Conservation (phyloP, 768 basidiomycete genomes). For the Pseudohyphozyma bogoriensis region DNA sequence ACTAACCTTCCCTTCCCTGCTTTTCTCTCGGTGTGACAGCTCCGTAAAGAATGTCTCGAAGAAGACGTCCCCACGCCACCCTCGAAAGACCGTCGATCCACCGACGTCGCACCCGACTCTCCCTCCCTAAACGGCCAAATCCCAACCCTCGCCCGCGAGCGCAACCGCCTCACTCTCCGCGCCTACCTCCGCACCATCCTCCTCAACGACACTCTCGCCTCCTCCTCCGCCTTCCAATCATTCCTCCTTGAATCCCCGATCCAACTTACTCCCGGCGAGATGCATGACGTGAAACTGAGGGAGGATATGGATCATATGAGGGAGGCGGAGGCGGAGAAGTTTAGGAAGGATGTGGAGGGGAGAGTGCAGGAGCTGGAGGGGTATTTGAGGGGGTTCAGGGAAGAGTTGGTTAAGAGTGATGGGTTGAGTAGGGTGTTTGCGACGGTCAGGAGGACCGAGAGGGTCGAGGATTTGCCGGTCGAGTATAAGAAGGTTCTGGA, state of each 20-base stretch:
- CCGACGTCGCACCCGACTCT: constrained; percentile 26
- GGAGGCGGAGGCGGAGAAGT: constrained; percentile 75
- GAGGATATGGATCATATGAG: constrained; percentile 81
- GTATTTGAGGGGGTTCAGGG: constrained; percentile 77
- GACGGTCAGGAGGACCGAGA: constrained; percentile 68
- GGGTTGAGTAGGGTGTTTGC: constrained; percentile 82
- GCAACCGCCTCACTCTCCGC: constrained; percentile 86
- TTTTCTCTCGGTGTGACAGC: too few species aligned
- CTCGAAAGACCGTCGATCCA: constrained; percentile 59
- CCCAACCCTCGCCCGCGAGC: constrained; percentile 56
- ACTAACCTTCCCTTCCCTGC: neutral
- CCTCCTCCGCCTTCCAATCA: constrained; percentile 71
- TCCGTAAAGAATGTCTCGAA: constrained; percentile 75
- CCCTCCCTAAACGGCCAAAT: constrained; percentile 5
- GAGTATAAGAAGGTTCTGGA: constrained; percentile 85
- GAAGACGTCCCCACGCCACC: constrained; percentile 74
- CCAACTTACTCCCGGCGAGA: constrained; percentile 56
- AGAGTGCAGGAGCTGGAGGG: constrained; percentile 77
- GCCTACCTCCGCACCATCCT: constrained; percentile 81
- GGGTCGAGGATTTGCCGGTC: constrained; percentile 62
- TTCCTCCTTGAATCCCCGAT: constrained; percentile 76
- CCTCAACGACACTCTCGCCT: constrained; percentile 58
- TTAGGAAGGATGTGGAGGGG: constrained; percentile 73
- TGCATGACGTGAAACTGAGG: constrained; percentile 62
- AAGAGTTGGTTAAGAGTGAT: constrained; percentile 69